Evolutionary conservation across 2,329 filamentous ascomycete species (phyloP), one percentile per base, ranked within the genome.

Genomic region (Trichoderma arundinaceum): DNA sequence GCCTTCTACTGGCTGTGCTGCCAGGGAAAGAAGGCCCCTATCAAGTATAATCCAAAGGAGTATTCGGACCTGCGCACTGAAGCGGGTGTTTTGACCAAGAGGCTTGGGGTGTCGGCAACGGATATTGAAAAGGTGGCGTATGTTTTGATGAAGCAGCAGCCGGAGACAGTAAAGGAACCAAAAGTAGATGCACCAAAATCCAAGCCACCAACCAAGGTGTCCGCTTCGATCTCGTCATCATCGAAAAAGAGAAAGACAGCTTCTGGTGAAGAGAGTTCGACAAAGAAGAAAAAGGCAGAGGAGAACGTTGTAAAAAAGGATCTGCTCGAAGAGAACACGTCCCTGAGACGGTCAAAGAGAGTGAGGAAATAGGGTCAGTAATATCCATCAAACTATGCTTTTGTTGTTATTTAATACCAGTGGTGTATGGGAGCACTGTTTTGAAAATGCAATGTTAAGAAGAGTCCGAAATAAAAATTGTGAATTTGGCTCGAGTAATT

Each of bases 81-180:
- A 59, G 80, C 83, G 0, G 73, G 76, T 12, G 70, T 72, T 22
- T 69, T 90, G 54, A 74, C 77, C 49, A 72, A 77, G 54, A 80
- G 85, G 52, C 78, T 91, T 7, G 77, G 74, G 4, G 84, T 88
- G 1, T 80, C 76, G 38, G 88, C 88, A 1, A 80, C 86, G 46
- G 86, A 91, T 39, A 77, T 90, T 5, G 91, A 93, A 76, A 89
- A 84, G 74, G 90, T 89, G 17, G 90, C 90, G 2, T 92, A 88
- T 73, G 89, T 91, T 9, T 74, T 91, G 57, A 84, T 91, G 72
- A 86, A 79, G 70, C 72, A 77, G 32, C 49, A 77, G 32, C 49
- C 69, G 4, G 68, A 71, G 38, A 52, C 19, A 4, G 13, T 4
- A 13, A 62, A 56, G 7, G 41, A 38, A 1, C 17, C 41, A 1